phyloP scores from a whole-genome alignment of 192 early-diverging fungal genomes.

The Neocallimastix lanati region DNA sequence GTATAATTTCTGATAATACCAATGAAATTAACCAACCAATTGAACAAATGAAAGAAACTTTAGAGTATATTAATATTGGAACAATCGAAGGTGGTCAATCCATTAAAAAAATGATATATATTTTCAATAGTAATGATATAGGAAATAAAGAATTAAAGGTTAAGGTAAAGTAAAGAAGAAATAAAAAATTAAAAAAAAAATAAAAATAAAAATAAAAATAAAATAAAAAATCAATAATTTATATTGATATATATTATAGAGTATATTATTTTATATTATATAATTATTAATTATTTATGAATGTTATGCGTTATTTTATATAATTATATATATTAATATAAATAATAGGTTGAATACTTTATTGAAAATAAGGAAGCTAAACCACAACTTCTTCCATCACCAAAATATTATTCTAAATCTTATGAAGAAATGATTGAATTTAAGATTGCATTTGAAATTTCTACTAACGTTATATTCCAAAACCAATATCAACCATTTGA shows the following conservation, averaged over 20 bases:
- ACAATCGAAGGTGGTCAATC: not conserved
- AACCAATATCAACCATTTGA: not conserved
- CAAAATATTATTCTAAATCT: not conserved
- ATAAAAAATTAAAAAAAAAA: not conserved
- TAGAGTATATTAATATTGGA: not conserved
- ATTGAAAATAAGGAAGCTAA: not conserved
- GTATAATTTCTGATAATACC: not conserved
- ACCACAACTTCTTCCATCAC: not conserved
- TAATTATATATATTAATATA: no score
- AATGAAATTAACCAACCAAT: not conserved
- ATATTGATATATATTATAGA: no score
- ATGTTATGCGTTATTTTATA: no score
- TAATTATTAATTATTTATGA: no score
- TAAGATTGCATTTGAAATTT: not conserved
- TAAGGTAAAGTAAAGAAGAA: not conserved
- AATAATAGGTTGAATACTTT: not conserved
- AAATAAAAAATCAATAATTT: no score
- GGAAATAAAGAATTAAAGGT: not conserved
- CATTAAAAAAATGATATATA: not conserved
- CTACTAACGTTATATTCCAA: not conserved
- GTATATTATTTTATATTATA: no score
- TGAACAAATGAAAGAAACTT: not conserved
- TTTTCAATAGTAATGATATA: not conserved
- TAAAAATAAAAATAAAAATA: not conserved
- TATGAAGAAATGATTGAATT: not conserved